Evolutionary conservation across 192 early-diverging fungal species (phyloP).

Genomic region (Oehlia diaphana): DNA sequence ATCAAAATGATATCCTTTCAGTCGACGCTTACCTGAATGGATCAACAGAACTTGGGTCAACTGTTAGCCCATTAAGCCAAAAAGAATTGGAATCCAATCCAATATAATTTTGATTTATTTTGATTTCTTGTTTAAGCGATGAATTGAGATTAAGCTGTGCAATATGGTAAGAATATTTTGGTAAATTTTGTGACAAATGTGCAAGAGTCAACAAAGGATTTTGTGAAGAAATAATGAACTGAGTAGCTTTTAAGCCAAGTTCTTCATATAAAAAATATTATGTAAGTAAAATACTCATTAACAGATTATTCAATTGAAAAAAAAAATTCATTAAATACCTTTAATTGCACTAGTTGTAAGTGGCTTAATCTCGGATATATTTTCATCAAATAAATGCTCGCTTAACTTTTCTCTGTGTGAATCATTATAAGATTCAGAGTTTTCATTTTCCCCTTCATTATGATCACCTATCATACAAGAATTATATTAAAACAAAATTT

Average conservation of each 20-base stretch:
- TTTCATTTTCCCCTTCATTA: conserved; percentile 8
- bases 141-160: conserved; percentile 51
- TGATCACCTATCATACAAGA: conserved; percentile 20
- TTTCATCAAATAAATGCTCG: conserved; percentile 46
- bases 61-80: conserved; percentile 66
- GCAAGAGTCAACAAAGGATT: conserved; percentile 66
- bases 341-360: conserved; percentile 52
- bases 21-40: conserved; percentile 58
- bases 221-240: conserved; percentile 63
- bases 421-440: conserved; percentile 6
- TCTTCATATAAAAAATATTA: conserved; percentile 26
- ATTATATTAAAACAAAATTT: background rate
- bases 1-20: background rate
- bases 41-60: conserved; percentile 56
- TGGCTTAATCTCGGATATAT: conserved; percentile 49
- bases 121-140: conserved; percentile 45
- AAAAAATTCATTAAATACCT: conserved; percentile 34
- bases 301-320: too few species aligned
- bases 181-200: conserved; percentile 80
- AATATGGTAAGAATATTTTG: conserved; percentile 82
- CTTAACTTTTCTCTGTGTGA: background rate
- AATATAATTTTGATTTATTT: conserved; percentile 28
- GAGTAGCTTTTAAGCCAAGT: conserved; percentile 71
- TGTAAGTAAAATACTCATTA: background rate
- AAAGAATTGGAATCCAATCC: conserved; percentile 40